phyloP scores from a whole-genome alignment of 208 protist species.

The Wallacemonas sp. region DNA sequence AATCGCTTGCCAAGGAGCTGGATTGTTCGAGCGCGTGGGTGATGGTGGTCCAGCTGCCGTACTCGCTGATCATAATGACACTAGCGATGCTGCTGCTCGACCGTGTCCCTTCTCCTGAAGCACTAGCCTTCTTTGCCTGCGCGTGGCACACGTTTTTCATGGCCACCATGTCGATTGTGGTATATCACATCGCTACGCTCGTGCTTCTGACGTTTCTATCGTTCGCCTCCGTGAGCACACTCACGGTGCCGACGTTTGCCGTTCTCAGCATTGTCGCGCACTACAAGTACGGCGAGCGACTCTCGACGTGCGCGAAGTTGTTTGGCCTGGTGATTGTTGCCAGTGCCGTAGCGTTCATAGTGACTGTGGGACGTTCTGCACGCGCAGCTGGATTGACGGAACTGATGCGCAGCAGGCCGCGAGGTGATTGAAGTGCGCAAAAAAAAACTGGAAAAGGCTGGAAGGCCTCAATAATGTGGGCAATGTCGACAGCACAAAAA shows the following conservation, averaged over 20 bases:
- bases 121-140: not conserved
- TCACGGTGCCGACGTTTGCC: not conserved
- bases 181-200: not conserved
- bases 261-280: slow-evolving; percentile 1
- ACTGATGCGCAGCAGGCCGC: not conserved
- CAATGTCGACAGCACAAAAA: not conserved
- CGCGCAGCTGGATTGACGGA: not conserved
- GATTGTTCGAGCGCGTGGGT: not conserved
- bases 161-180: not conserved
- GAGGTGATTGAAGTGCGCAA: not conserved
- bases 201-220: not conserved
- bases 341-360: not conserved
- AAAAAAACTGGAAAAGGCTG: not conserved
- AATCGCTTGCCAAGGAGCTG: not conserved
- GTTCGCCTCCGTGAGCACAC: not conserved
- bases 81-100: not conserved
- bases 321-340: not conserved
- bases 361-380: not conserved
- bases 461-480: too few relatives aligned
- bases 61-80: not conserved
- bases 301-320: not conserved
- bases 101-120: not conserved
- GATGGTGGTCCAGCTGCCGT: not conserved
- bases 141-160: slow-evolving; percentile 4
- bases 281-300: slow-evolving; percentile 2